Conservation (phyloP, 1,284 basidiomycete genomes). For the Bjerkandera adusta region DNA sequence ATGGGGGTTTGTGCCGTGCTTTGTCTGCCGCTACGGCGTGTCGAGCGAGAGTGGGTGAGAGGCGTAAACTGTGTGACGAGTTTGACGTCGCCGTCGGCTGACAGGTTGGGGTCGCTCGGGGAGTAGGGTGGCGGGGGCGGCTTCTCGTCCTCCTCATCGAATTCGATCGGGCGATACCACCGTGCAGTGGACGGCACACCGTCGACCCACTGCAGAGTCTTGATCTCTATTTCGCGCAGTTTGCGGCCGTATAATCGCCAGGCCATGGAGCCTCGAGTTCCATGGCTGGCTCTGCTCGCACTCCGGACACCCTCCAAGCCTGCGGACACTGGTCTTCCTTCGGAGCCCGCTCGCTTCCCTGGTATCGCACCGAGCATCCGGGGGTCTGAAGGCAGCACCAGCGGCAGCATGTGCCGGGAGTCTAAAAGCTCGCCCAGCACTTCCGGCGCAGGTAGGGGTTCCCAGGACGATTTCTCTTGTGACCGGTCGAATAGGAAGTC, state of each 20-base stretch:
- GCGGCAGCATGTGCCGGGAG: constrained; percentile 88
- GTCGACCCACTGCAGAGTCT: constrained; percentile 66
- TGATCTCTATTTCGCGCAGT: constrained; percentile 57
- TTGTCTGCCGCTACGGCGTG: constrained; percentile 50
- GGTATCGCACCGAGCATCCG: constrained; percentile 74
- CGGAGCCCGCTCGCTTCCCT: constrained; percentile 38
- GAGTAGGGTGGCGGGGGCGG: constrained; percentile 26
- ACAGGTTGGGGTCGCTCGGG: constrained; percentile 24
- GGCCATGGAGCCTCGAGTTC: constrained; percentile 42
- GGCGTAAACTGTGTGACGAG: constrained; percentile 47
- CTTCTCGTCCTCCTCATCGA: constrained; percentile 35
- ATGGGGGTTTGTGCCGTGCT: constrained; percentile 35
- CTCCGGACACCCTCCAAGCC: constrained; percentile 36
- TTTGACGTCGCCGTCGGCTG: constrained; percentile 25
- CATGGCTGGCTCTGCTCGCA: constrained; percentile 34
- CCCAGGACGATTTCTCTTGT: constrained; percentile 67
- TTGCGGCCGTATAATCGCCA: constrained; percentile 57
- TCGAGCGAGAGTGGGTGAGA: constrained; percentile 65
- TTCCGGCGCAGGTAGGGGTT: constrained; percentile 74
- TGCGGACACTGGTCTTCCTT: constrained; percentile 32
- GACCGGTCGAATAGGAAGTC: constrained; percentile 77
- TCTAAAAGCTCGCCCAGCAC: constrained; percentile 87
- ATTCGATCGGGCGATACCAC: constrained; percentile 34
- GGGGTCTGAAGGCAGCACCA: constrained; percentile 80
- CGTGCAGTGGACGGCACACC: constrained; percentile 50